These are phyloP conservation scores for Capronia coronata DNA, from an alignment of 2,329 filamentous ascomycete genomes.

Conservation along the genomic window DNA sequence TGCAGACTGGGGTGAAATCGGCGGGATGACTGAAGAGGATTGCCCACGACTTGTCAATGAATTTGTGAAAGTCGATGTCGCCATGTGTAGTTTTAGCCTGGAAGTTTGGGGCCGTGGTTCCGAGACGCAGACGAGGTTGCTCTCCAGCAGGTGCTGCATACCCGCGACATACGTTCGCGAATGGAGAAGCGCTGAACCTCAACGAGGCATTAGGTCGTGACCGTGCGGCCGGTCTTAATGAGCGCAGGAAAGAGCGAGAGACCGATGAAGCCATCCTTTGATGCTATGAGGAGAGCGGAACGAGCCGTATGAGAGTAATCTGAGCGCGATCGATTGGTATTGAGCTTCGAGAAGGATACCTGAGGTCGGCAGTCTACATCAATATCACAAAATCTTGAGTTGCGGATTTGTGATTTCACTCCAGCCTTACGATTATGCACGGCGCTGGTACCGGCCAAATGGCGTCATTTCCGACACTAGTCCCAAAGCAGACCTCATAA, in stretches of 20 bases:
- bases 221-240: constrained; percentile 4
- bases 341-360: no score
- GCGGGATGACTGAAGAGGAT: constrained; percentile 65
- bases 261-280: constrained; percentile 9
- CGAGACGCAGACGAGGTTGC: constrained; percentile 55
- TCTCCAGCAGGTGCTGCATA: constrained; percentile 14
- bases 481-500: neutral
- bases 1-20: constrained; percentile 93
- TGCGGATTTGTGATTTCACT: no score
- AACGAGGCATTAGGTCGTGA: neutral
- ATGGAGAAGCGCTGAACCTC: neutral
- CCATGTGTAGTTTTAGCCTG: constrained; percentile 60
- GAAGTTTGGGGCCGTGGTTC: constrained; percentile 62
- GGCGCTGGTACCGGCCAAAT: neutral
- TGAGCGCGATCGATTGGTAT: no score
- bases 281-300: neutral
- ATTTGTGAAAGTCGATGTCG: constrained; percentile 63
- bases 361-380: no score
- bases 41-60: constrained; percentile 62
- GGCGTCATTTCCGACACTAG: neutral
- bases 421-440: no score
- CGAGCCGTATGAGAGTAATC: neutral
- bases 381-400: no score
- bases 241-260: constrained; percentile 9
- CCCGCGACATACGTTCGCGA: neutral